Evolutionary conservation across 257 asterid genomes (phyloP).

Genomic region (Paraleonurus japonicus): DNA sequence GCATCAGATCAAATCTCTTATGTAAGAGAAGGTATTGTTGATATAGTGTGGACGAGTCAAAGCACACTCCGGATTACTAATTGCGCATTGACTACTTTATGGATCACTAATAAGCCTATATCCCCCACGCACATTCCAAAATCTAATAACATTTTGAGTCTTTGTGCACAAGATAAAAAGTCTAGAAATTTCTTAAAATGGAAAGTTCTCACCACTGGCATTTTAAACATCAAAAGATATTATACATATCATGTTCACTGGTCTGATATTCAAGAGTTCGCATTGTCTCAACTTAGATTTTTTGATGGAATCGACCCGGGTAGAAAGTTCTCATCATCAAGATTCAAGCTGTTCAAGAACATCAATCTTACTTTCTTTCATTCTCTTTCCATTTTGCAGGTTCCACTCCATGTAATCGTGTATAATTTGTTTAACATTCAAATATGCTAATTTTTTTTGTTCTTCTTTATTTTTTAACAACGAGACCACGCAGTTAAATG

Average conservation of each 20-base stretch:
- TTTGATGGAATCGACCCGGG: background rate
- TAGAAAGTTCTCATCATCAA: background rate
- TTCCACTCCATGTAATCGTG: background rate
- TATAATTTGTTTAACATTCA: background rate
- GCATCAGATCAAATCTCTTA: background rate
- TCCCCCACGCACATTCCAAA: background rate
- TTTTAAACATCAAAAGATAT: background rate
- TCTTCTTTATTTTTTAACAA: background rate
- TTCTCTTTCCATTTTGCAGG: background rate
- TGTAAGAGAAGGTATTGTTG: background rate
- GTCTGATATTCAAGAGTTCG: background rate
- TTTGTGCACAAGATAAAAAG: background rate
- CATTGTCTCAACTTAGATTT: background rate
- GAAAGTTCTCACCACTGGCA: background rate
- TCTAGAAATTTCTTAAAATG: background rate
- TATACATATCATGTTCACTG: background rate
- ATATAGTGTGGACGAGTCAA: background rate
- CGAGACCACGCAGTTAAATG: background rate
- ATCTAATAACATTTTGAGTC: background rate
- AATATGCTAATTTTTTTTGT: no score
- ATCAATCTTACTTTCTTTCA: background rate
- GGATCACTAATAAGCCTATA: background rate
- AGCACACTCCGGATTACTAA: background rate
- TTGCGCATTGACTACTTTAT: background rate
- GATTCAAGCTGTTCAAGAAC: background rate